A percentile compares a stretch with the other conserved stretches of the same genome.
Conservation (phyloP, 257 asterid genomes). For the Fraxinus excelsior region DNA sequence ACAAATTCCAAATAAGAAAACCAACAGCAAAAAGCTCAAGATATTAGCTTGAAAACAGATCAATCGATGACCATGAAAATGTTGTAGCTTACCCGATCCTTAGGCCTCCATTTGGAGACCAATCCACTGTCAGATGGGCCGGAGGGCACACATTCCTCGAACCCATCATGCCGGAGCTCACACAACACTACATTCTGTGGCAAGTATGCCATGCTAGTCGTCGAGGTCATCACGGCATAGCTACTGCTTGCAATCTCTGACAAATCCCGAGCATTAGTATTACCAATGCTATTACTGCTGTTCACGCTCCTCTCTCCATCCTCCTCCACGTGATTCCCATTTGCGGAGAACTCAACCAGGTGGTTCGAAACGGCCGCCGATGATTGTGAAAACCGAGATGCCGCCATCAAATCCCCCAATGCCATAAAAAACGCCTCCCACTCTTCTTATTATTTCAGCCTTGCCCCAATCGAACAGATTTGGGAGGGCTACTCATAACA, state of each 20-base stretch:
- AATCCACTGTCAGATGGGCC: slow-evolving; percentile 90
- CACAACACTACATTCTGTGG: slow-evolving; percentile 84
- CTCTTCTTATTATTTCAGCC: slow-evolving; percentile 41
- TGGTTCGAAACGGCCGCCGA: slow-evolving; percentile 68
- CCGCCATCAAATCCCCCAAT: slow-evolving; percentile 98
- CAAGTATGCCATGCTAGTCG: slow-evolving; percentile 87
- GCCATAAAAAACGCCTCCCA: slow-evolving; percentile 60
- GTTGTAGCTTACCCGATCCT: slow-evolving; percentile 70
- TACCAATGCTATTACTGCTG: slow-evolving; percentile 35
- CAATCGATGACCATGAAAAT: background rate
- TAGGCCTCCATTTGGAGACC: slow-evolving; percentile 95
- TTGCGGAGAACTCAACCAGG: slow-evolving; percentile 56
- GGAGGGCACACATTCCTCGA: slow-evolving; percentile 74
- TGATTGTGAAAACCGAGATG: slow-evolving; percentile 89
- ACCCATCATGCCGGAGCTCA: slow-evolving; percentile 92
- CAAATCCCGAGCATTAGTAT: slow-evolving; percentile 47
- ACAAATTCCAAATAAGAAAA: background rate
- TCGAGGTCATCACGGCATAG: slow-evolving; percentile 53
- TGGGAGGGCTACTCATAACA: slow-evolving; percentile 64
- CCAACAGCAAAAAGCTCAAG: background rate
- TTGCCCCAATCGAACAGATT: slow-evolving; percentile 85
- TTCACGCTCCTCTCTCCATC: slow-evolving; percentile 55
- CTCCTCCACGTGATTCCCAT: slow-evolving; percentile 54
- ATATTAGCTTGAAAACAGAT: background rate
- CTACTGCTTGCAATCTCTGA: slow-evolving; percentile 70